These are phyloP conservation scores for Pouteria campechiana DNA, from an alignment of 179 eudicot species.

Conservation along the genomic window DNA sequence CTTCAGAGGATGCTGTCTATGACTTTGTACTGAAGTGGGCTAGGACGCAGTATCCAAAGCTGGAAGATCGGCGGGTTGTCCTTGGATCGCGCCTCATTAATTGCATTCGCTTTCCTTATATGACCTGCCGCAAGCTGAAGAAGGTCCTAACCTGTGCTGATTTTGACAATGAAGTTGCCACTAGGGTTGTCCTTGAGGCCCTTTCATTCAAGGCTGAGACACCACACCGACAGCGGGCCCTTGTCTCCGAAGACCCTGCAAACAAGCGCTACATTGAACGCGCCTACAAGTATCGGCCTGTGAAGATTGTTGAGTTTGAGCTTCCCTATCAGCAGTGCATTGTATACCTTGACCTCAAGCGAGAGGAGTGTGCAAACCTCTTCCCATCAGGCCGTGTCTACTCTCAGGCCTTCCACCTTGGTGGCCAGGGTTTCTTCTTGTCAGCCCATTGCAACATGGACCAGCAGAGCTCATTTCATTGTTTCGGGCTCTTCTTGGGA, in stretches of 20 bases:
- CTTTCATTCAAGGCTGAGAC: constrained; percentile 70
- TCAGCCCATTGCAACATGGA: constrained; percentile 86
- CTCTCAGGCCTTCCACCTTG: constrained; percentile 73
- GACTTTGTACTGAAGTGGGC: constrained; percentile 79
- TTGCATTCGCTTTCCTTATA: constrained; percentile 63
- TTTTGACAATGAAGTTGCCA: constrained; percentile 39
- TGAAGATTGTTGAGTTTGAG: constrained; percentile 53
- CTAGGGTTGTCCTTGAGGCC: constrained; percentile 54
- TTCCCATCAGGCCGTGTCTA: constrained; percentile 52
- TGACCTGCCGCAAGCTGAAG: constrained; percentile 53
- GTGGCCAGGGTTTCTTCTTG: constrained; percentile 81
- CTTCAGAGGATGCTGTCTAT: constrained; percentile 70
- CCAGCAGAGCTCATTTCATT: constrained; percentile 53
- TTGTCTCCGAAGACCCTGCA: constrained; percentile 25
- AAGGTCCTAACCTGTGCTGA: constrained; percentile 54
- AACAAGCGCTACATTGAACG: constrained; percentile 33
- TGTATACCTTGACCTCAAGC: constrained; percentile 57
- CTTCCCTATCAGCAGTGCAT: constrained; percentile 51
- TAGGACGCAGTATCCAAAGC: constrained; percentile 40
- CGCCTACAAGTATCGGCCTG: constrained; percentile 55
- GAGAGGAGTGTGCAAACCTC: constrained; percentile 43
- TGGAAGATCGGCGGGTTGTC: constrained; percentile 46
- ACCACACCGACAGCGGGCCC: constrained; percentile 49
- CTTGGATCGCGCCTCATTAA: constrained; percentile 32
- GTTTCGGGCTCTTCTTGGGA: constrained; percentile 71